These are phyloP conservation scores for Sugiyamaella boreocaroliniensis DNA, from an alignment of 805 yeast species.

Conservation along the genomic window DNA sequence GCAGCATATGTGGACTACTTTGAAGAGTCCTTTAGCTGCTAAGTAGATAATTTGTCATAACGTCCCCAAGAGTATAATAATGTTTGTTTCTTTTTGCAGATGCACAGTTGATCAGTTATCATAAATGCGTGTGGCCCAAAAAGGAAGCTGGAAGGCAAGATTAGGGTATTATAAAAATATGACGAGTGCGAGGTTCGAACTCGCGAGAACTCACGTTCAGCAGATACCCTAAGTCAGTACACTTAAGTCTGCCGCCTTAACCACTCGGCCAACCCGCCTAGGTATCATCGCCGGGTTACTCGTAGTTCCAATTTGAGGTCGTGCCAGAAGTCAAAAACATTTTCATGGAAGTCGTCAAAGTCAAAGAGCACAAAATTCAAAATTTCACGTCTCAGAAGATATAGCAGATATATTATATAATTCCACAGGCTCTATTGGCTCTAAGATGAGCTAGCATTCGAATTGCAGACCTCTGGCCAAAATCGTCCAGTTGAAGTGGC, in stretches of 20 bases:
- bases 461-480: too few species aligned
- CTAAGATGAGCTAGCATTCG: too few species aligned
- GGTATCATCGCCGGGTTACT: background rate
- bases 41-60: conserved; percentile 1
- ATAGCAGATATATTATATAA: too few species aligned
- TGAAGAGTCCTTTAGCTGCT: conserved; percentile 35
- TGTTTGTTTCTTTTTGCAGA: background rate
- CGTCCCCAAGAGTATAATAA: background rate
- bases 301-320: background rate
- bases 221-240: conserved; percentile 21
- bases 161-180: conserved; percentile 14
- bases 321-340: too few species aligned
- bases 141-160: too few species aligned
- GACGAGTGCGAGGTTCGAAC: conserved; percentile 36
- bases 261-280: conserved; percentile 35
- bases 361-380: too few species aligned
- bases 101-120: background rate
- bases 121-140: background rate
- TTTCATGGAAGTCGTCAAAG: too few species aligned
- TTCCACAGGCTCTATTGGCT: too few species aligned
- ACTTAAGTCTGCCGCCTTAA: conserved; percentile 36
- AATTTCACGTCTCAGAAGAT: too few species aligned
- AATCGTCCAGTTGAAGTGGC: background rate
- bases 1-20: conserved; percentile 27
- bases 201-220: conserved; percentile 29